Base-by-base conservation (phyloP, 2,329 filamentous ascomycete genomes). In the Leptosphaerulina australis region DNA sequence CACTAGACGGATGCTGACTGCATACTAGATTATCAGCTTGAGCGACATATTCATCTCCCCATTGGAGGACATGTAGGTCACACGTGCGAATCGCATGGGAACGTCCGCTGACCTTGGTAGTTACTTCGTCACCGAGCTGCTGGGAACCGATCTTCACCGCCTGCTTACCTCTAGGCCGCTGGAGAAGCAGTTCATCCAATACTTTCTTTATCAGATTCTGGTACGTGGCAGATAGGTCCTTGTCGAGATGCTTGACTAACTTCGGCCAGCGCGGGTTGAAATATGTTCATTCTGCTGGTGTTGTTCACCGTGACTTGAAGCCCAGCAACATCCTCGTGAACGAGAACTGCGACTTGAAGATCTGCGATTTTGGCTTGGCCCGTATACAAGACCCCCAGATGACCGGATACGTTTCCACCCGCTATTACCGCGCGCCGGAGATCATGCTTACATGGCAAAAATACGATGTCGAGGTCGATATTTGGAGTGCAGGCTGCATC, bases 371-470 rank as follows among this genome's bases (percentile, higher is more conserved):
- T 68, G 94, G 94, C 61, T 82, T 99, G 53, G 94, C 94, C 44
- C 90, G 94, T 75, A 96, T 99, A 67, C 94, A 99, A 74, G 94
- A 99, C 71, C 94, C 94, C 26, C 94, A 99, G 77, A 99, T 99
- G 94, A 99, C 94, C 31, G 94, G 94, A 64, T 99, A 99, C 72
- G 94, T 99, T 54, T 97, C 94, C 37, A 99, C 94, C 56, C 83
- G 94, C 81, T 99, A 99, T 82, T 99, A 99, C 82, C 87, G 94
- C 69, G 94, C 94, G 7, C 94, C 94, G 14, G 94, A 99, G 77
- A 99, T 99, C 72, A 99, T 99, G 94, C 91, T 99, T 72, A 97
- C 94, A 59, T 99, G 94, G 94, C 94, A 99, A 81, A 99, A 99
- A 79, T 99, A 99, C 77, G 94, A 99, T 65, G 87, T 97, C 37